Conservation (phyloP, 257 asterid genomes). For the Scutellaria minor region DNA sequence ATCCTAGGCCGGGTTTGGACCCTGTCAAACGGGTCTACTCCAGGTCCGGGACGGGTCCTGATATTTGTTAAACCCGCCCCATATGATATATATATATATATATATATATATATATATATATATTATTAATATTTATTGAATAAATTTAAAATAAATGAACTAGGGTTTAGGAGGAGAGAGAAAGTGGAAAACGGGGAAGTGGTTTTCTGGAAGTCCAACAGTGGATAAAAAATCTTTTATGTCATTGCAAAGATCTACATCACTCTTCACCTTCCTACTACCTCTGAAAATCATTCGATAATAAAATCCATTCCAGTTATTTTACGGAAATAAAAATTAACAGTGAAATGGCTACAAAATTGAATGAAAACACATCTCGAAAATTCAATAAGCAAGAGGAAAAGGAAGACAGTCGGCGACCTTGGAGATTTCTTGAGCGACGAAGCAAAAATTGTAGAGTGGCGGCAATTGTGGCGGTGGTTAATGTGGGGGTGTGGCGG, state of each 20-base stretch:
- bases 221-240: conserved; percentile 63
- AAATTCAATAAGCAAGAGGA: neutral
- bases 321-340: conserved; percentile 16
- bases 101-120: too few species aligned
- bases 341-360: neutral
- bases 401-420: conserved; percentile 34
- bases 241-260: conserved; percentile 69
- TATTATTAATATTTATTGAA: too few species aligned
- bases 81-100: too few species aligned
- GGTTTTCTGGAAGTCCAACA: conserved; percentile 75
- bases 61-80: too few species aligned
- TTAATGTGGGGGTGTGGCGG: conserved; percentile 23
- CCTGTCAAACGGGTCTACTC: too few species aligned
- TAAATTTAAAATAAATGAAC: too few species aligned
- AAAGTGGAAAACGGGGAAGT: too few species aligned
- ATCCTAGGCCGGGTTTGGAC: too few species aligned
- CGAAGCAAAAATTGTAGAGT: conserved; percentile 41
- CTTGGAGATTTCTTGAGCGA: conserved; percentile 52
- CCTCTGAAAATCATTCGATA: conserved; percentile 41
- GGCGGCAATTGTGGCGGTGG: conserved; percentile 30
- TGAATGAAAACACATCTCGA: conserved; percentile 10
- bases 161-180: too few species aligned
- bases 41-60: too few species aligned
- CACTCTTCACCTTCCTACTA: conserved; percentile 62
- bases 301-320: conserved; percentile 12